These are phyloP conservation scores for Paraurostyla sp. DNA, from an alignment of 73 alveolate species.

Conservation along the genomic window DNA sequence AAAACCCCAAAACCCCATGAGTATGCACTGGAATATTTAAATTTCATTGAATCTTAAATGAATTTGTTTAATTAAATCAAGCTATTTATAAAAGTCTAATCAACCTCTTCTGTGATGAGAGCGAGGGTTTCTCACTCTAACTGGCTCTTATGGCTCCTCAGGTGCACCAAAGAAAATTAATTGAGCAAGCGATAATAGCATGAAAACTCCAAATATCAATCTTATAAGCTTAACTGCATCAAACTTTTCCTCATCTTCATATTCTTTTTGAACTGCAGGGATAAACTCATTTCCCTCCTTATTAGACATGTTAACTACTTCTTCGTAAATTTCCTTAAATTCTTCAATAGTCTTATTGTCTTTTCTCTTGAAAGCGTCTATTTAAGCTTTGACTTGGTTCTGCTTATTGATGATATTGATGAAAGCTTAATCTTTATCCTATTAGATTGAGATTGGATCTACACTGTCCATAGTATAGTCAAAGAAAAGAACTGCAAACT, in stretches of 20 bases:
- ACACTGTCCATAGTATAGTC: slow-evolving; percentile 43
- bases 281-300: slow-evolving; percentile 48
- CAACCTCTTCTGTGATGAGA: no score
- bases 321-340: not conserved
- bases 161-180: slow-evolving; percentile 28
- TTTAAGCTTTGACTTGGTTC: not conserved
- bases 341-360: not conserved
- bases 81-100: no score
- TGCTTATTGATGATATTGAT: not conserved
- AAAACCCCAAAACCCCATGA: no score
- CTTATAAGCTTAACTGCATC: not conserved
- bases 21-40: no score
- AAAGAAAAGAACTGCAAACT: not conserved
- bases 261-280: slow-evolving; percentile 29
- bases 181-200: not conserved
- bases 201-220: not conserved
- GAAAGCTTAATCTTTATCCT: not conserved
- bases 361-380: slow-evolving; percentile 18
- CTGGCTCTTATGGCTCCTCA: no score
- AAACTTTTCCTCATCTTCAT: slow-evolving; percentile 11
- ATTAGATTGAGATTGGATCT: not conserved
- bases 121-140: no score
- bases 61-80: no score
- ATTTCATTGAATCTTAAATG: no score
- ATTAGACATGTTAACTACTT: not conserved